phyloP scores from a whole-genome alignment of 306 rosid genomes.

The Cucurbita pepo region DNA sequence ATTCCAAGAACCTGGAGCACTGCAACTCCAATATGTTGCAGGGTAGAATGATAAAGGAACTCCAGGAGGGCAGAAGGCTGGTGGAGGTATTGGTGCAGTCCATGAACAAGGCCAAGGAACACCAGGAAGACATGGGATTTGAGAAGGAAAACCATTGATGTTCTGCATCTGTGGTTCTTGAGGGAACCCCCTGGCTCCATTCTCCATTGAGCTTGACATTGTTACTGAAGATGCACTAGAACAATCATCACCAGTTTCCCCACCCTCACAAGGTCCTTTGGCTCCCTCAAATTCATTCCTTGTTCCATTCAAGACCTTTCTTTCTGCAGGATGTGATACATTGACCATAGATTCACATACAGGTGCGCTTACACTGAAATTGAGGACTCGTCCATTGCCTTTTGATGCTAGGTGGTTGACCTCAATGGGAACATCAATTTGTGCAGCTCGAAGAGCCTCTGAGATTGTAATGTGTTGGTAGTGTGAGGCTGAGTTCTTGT shows the following conservation, averaged over 20 bases:
- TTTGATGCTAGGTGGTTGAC: slow-evolving; percentile 20
- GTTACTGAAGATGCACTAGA: slow-evolving; percentile 39
- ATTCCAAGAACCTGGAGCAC: slow-evolving; percentile 47
- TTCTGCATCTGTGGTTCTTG: slow-evolving; percentile 21
- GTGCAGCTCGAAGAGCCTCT: slow-evolving; percentile 65
- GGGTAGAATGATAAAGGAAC: slow-evolving; percentile 54
- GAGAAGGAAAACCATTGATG: slow-evolving; percentile 37
- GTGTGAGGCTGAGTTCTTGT: slow-evolving; percentile 53
- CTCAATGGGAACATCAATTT: slow-evolving; percentile 39
- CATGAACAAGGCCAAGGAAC: slow-evolving; percentile 82
- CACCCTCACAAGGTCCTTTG: slow-evolving; percentile 19
- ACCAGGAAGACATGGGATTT: slow-evolving; percentile 48
- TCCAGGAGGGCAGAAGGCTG: slow-evolving; percentile 51
- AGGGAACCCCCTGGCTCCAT: slow-evolving; percentile 21
- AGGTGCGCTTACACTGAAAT: slow-evolving; percentile 47
- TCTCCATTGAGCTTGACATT: slow-evolving; percentile 32
- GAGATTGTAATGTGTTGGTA: slow-evolving; percentile 51
- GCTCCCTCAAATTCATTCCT: slow-evolving; percentile 24
- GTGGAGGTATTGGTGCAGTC: slow-evolving; percentile 45
- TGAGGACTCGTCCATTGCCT: slow-evolving; percentile 53
- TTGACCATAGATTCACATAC: slow-evolving; percentile 49
- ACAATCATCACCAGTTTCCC: slow-evolving; percentile 43
- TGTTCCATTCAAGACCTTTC: slow-evolving; percentile 29
- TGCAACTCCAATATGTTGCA: slow-evolving; percentile 53
- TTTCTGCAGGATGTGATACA: slow-evolving; percentile 32